These are phyloP conservation scores for Ascoidea tarda DNA, from an alignment of 805 yeast genomes.

Conservation along the genomic window DNA sequence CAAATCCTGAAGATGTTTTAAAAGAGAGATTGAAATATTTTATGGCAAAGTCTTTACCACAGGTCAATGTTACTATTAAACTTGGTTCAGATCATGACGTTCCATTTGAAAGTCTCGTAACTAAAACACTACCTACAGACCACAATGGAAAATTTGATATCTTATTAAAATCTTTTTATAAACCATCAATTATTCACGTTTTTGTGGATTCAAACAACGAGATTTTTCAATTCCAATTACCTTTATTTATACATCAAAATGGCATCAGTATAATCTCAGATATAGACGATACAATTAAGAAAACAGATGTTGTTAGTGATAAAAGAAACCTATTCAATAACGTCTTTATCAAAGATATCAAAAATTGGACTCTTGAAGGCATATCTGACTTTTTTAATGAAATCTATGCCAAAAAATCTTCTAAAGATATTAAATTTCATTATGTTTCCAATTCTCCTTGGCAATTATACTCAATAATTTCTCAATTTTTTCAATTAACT, in stretches of 20 bases:
- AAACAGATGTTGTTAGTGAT: constrained; percentile 83
- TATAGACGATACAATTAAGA: constrained; percentile 86
- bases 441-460: constrained; percentile 95
- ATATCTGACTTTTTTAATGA: constrained; percentile 58
- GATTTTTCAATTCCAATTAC: constrained; percentile 30
- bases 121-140: constrained; percentile 36
- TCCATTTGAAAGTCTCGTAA: constrained; percentile 16
- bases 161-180: constrained; percentile 37
- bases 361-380: constrained; percentile 60
- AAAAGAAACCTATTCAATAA: constrained; percentile 72
- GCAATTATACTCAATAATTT: constrained; percentile 57
- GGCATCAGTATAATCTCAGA: constrained; percentile 78
- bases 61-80: constrained; percentile 36
- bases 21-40: constrained; percentile 57
- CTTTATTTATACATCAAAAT: constrained; percentile 22
- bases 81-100: constrained; percentile 34
- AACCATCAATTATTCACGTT: constrained; percentile 46
- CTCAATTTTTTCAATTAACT: constrained; percentile 32
- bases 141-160: constrained; percentile 50
- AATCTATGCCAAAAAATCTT: constrained; percentile 20
- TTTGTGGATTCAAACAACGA: constrained; percentile 31
- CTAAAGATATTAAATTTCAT: constrained; percentile 46
- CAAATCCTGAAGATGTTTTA: constrained; percentile 31
- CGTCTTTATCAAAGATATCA: constrained; percentile 52
- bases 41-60: constrained; percentile 51